A percentile compares a stretch with the other conserved stretches of the same genome.
Conservation (phyloP, 116 monocot species). For the Trichopus zeylanicus region DNA sequence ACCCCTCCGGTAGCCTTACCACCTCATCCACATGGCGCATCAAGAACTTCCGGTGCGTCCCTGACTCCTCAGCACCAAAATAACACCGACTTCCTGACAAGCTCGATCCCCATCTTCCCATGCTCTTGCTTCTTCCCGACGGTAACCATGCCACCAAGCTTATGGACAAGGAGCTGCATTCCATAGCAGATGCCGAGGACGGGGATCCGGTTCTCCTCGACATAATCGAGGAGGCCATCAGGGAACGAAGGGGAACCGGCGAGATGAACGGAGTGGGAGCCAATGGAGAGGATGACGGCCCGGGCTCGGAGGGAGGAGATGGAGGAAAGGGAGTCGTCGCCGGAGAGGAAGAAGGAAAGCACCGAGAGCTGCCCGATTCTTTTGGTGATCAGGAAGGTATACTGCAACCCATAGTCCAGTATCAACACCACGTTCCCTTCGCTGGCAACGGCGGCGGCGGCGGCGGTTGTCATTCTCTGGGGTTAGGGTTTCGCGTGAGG, state of each 20-base stretch:
- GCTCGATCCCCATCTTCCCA: conserved; percentile 83
- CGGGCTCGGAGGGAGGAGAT: conserved; percentile 48
- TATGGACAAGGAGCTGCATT: conserved; percentile 92
- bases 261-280: conserved; percentile 90
- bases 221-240: conserved; percentile 69
- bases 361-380: conserved; percentile 76
- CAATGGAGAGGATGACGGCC: conserved; percentile 84
- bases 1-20: conserved; percentile 64
- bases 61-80: conserved; percentile 24
- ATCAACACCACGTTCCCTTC: conserved; percentile 66
- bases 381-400: conserved; percentile 96
- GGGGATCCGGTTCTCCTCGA: conserved; percentile 37
- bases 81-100: conserved; percentile 23
- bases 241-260: conserved; percentile 66
- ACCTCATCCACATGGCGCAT: conserved; percentile 99
- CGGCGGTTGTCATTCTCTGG: neutral
- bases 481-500: conserved; percentile 17
- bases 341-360: conserved; percentile 84
- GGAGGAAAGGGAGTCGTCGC: conserved; percentile 46
- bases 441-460: conserved; percentile 6
- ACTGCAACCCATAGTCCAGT: conserved; percentile 94
- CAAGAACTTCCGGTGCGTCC: conserved; percentile 68
- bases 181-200: conserved; percentile 94
- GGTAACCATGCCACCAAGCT: conserved; percentile 69
- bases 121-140: conserved; percentile 86